Evolutionary conservation across 805 yeast species (phyloP).

Genomic region (Brettanomyces custersianus): DNA sequence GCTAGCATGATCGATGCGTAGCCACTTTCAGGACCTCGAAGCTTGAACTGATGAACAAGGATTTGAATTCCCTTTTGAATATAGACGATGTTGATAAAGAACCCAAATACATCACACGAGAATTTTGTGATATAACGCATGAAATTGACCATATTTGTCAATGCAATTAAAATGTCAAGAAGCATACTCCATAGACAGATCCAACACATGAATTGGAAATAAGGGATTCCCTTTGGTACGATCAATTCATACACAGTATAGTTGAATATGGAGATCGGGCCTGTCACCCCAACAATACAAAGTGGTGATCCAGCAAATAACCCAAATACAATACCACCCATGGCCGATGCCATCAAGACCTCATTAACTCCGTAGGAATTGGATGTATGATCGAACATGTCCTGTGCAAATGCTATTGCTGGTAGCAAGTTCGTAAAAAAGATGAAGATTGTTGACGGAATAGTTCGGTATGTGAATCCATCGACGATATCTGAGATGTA

Average conservation of each 20-base stretch:
- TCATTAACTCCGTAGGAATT: slow-evolving; percentile 90
- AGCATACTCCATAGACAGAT: slow-evolving; percentile 84
- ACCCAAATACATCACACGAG: slow-evolving; percentile 90
- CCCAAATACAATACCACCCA: slow-evolving; percentile 88
- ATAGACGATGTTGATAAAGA: slow-evolving; percentile 81
- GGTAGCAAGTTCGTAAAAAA: slow-evolving; percentile 88
- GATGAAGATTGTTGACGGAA: slow-evolving; percentile 76
- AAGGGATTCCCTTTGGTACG: slow-evolving; percentile 40
- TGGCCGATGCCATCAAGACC: slow-evolving; percentile 70
- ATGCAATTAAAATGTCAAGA: slow-evolving; percentile 66
- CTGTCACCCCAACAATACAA: slow-evolving; percentile 95
- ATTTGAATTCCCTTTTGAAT: slow-evolving; percentile 88
- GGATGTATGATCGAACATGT: slow-evolving; percentile 87
- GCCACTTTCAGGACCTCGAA: slow-evolving; percentile 23
- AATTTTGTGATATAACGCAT: slow-evolving; percentile 67
- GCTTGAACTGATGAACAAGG: slow-evolving; percentile 56
- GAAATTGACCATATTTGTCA: slow-evolving; percentile 57
- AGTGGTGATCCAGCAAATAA: slow-evolving; percentile 82
- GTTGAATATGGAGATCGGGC: slow-evolving; percentile 87
- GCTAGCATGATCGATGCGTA: slow-evolving; percentile 72
- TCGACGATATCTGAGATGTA: slow-evolving; percentile 76
- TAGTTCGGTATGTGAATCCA: slow-evolving; percentile 75
- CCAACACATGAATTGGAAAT: slow-evolving; percentile 95
- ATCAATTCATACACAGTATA: slow-evolving; percentile 79
- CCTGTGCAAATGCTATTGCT: slow-evolving; percentile 94